Conservation (phyloP, 495 filamentous ascomycete species). For the Aspergillus diversus region DNA sequence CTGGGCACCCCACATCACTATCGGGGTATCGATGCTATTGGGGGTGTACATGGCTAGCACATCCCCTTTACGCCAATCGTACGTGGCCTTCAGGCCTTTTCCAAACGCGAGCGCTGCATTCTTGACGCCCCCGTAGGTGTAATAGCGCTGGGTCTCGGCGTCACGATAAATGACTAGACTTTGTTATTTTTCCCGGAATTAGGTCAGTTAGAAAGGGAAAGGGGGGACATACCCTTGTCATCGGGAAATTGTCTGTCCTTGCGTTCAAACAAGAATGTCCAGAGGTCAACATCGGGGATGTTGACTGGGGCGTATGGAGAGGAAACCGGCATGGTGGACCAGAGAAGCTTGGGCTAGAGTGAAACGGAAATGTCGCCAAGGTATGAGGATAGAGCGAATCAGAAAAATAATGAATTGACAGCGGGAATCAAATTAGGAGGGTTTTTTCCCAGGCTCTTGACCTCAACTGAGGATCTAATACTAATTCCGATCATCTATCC, state of each 20-base stretch:
- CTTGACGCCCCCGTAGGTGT: slow-evolving; percentile 74
- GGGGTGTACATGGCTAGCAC: slow-evolving; percentile 72
- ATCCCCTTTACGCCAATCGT: slow-evolving; percentile 81
- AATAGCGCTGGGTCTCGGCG: slow-evolving; percentile 68
- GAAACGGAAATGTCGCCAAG: not conserved
- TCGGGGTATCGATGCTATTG: slow-evolving; percentile 74
- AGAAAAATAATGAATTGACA: not conserved
- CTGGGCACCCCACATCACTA: slow-evolving; percentile 74
- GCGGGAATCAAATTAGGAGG: not conserved
- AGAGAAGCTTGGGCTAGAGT: not conserved
- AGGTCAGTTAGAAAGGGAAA: slow-evolving; percentile 18
- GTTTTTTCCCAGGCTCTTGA: too few relatives aligned
- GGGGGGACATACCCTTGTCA: slow-evolving; percentile 39
- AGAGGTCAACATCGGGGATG: slow-evolving; percentile 63
- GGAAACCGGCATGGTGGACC: slow-evolving; percentile 41
- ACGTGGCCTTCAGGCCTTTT: slow-evolving; percentile 69
- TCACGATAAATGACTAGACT: slow-evolving; percentile 76
- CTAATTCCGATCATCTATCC: not conserved
- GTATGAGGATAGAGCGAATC: not conserved
- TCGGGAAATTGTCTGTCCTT: slow-evolving; percentile 69
- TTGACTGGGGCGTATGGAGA: slow-evolving; percentile 44
- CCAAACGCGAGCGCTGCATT: slow-evolving; percentile 74
- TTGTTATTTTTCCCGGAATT: not conserved
- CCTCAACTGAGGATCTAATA: not conserved
- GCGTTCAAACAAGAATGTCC: slow-evolving; percentile 78